Conservation (phyloP, 2,329 filamentous ascomycete species). For the Hansfordia pulvinata region DNA sequence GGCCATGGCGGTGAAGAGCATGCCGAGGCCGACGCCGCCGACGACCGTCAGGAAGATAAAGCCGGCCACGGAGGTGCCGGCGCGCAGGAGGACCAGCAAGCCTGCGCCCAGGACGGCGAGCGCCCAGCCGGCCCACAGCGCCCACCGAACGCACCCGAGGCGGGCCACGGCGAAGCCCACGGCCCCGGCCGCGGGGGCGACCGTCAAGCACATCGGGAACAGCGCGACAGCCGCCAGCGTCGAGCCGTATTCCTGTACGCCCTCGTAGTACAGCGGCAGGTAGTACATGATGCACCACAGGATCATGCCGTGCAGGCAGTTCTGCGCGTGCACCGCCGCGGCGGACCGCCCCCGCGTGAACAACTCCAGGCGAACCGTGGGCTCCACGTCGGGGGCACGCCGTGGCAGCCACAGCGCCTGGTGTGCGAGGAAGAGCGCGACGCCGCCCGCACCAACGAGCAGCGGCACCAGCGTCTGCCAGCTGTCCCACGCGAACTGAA, state of each 20-base stretch:
- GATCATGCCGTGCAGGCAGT: too few relatives aligned
- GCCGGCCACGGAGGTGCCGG: constrained; percentile 1
- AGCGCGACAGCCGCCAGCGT: constrained; percentile 7
- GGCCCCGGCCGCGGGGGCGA: constrained; percentile 6
- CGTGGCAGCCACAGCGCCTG: constrained; percentile 19
- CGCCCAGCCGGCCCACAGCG: constrained; percentile 8
- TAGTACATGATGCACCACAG: too few relatives aligned
- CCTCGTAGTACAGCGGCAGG: constrained; percentile 9
- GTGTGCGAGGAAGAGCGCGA: constrained; percentile 22
- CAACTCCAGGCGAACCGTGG: too few relatives aligned
- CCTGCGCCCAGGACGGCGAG: constrained; percentile 3
- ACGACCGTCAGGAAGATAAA: constrained; percentile 5
- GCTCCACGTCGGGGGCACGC: too few relatives aligned
- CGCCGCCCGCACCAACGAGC: constrained; percentile 24
- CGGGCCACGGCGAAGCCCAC: constrained; percentile 7
- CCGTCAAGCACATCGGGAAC: constrained; percentile 6
- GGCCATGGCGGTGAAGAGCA: constrained; percentile 7
- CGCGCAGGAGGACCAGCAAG: constrained; percentile 5
- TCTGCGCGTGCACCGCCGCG: too few relatives aligned
- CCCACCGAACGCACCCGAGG: constrained; percentile 5
- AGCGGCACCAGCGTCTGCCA: constrained; percentile 26
- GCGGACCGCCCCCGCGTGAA: too few relatives aligned
- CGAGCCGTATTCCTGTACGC: constrained; percentile 6
- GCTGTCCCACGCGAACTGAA: constrained; percentile 26
- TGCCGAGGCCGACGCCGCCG: constrained; percentile 7